Conservation (phyloP, 768 basidiomycete genomes). For the Hysterangium stoloniferum region DNA sequence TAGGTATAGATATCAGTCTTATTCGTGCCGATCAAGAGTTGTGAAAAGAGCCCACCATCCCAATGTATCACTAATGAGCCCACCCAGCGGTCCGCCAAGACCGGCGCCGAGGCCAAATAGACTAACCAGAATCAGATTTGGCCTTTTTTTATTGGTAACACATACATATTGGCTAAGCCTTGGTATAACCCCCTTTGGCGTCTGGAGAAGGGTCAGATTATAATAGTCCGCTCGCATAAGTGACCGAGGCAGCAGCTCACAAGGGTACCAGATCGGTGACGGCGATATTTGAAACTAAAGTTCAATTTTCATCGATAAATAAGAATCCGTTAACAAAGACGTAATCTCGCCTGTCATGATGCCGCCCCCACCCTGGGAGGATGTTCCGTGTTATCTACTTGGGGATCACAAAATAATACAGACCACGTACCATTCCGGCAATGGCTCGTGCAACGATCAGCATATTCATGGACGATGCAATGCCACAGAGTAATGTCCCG, state of each 20-base stretch:
- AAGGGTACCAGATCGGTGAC: constrained; percentile 86
- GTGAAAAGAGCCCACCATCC: constrained; percentile 57
- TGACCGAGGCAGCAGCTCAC: constrained; percentile 36
- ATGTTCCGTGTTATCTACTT: not conserved
- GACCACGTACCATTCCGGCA: constrained; percentile 86
- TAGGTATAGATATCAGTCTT: constrained; percentile 24
- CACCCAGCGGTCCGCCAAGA: constrained; percentile 72
- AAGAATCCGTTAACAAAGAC: not conserved
- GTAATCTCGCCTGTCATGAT: constrained; percentile 67
- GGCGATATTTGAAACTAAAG: constrained; percentile 70
- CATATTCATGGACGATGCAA: constrained; percentile 78
- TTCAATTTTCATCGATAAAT: not conserved
- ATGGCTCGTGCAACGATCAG: constrained; percentile 77
- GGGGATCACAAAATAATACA: not conserved
- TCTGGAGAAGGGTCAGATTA: constrained; percentile 29
- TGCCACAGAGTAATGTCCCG: constrained; percentile 80
- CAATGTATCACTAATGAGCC: constrained; percentile 77
- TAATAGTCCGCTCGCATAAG: too few species aligned
- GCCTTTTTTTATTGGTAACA: constrained; percentile 8
- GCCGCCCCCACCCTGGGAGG: constrained; percentile 29
- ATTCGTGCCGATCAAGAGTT: not conserved
- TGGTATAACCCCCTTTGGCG: constrained; percentile 87
- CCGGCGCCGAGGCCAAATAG: constrained; percentile 79
- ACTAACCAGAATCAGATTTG: too few species aligned
- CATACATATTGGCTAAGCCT: constrained; percentile 83